Evolutionary conservation across 176 grass and related monocot species (phyloP), one percentile per base, ranked within the genome.

Genomic region (Stipa capillata): DNA sequence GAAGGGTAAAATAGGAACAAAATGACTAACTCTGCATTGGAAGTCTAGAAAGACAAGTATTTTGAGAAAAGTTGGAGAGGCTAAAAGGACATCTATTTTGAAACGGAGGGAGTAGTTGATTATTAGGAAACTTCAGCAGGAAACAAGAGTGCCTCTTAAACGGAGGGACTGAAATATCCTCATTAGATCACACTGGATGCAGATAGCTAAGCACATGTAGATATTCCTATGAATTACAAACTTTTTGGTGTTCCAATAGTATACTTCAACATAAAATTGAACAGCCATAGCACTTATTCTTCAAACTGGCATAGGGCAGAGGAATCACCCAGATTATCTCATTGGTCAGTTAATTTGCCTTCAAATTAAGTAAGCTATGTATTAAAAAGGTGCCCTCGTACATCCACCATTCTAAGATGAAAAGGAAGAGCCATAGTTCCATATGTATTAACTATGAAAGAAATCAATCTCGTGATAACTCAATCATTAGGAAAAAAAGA

Each of bases 41-140:
- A n/a, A n/a, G n/a, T n/a, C n/a, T n/a, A n/a, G n/a, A n/a, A n/a
- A n/a, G n/a, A n/a, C n/a, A n/a, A n/a, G n/a, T n/a, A n/a, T n/a
- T n/a, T n/a, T n/a, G n/a, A n/a, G n/a, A n/a, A n/a, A n/a, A n/a
- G n/a, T n/a, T n/a, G n/a, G n/a, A n/a, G n/a, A n/a, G n/a, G n/a
- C n/a, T n/a, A n/a, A n/a, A n/a, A n/a, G n/a, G n/a, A n/a, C n/a
- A n/a, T n/a, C n/a, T n/a, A n/a, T n/a, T n/a, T n/a, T n/a, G n/a
- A n/a, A n/a, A n/a, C n/a, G n/a, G n/a, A n/a, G n/a, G n/a, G n/a
- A n/a, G 9, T 62, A 51, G 59, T 34, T 1, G 5, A 37, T 56
- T 78, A 71, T 79, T 51, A 71, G 33, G 28, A 55, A 68, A 77
- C 33, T 77, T 83, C 59, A 65, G 40, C 35, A 77, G 44, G 48